Base-by-base conservation (phyloP, 768 basidiomycete genomes). In the Termitomyces titanicus region DNA sequence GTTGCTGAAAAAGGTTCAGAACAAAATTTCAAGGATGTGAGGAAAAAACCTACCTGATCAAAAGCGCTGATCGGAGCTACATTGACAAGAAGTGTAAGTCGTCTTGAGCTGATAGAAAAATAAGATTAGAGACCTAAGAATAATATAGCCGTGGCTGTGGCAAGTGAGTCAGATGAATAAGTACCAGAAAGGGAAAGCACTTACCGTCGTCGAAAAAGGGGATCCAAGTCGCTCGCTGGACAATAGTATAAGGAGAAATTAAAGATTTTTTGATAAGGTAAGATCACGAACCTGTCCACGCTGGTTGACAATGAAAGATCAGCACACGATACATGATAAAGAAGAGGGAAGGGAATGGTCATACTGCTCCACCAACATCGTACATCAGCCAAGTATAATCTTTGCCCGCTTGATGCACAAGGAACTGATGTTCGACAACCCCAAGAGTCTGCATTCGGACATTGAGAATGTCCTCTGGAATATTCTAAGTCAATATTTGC, bases 171-270 rank as follows among this genome's bases (percentile, higher is more conserved):
- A 15, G 20, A 20, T 29, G 9, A 29, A 29, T 29, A 29, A 9
- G 43, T 34, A n/a, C 5, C 12, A 24, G 27, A 20, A n/a, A n/a
- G 7, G 42, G 34, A 12, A 25, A 60, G 0, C 2, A 47, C 79
- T 61, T 67, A 84, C 86, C 88, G 65, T 91, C 88, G 64, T 92
- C 89, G 62, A 92, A 92, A 70, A 83, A 92, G 33, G 89, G 87
- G 42, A 85, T 81, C 90, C 90, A 92, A 7, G 85, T 82, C 62
- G 83, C 84, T 63, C 90, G 77, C 86, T 90, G 61, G 49, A 52
- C 33, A 33, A 38, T 31, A 5, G 18, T 7, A 44, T 37, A n/a
- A 50, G 46, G 27, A 39, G 3, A 18, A 17, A 33, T 25, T 9
- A 17, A 24, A n/a, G 25, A 37, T 10, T 22, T 22, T 34, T n/a